phyloP scores from a whole-genome alignment of 106 monocot genomes.

The Dendrobium chrysotoxum region DNA sequence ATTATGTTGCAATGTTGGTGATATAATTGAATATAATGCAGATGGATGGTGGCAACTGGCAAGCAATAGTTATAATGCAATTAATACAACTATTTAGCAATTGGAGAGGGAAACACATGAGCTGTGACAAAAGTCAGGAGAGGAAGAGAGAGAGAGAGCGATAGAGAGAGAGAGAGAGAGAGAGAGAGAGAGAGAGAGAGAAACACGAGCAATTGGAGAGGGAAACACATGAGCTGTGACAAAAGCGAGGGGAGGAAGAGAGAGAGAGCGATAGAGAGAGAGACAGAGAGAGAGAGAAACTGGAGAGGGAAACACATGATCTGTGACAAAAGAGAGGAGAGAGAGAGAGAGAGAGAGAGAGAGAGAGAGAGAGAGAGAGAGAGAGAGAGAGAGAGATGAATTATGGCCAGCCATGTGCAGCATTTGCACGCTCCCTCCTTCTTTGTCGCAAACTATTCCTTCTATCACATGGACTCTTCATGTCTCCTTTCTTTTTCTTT shows the following conservation, averaged over 20 bases:
- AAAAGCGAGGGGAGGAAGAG: too few relatives aligned
- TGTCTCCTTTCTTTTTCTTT: background rate
- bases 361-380: too few relatives aligned
- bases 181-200: too few relatives aligned
- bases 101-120: background rate
- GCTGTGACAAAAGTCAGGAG: background rate
- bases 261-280: background rate
- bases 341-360: background rate
- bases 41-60: conserved; percentile 1
- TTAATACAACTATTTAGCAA: background rate
- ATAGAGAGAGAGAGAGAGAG: too few relatives aligned
- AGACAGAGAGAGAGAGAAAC: too few relatives aligned
- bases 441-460: conserved; percentile 7
- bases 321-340: too few relatives aligned
- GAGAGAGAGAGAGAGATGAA: background rate
- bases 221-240: too few relatives aligned
- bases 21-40: background rate
- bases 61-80: background rate
- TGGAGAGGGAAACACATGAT: too few relatives aligned
- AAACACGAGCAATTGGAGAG: too few relatives aligned
- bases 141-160: background rate
- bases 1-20: background rate
- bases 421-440: background rate
- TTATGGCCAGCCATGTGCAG: conserved; percentile 2
- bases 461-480: conserved; percentile 3